Base-by-base conservation (phyloP, 805 yeast genomes). In the Saturnispora kantuleensis region DNA sequence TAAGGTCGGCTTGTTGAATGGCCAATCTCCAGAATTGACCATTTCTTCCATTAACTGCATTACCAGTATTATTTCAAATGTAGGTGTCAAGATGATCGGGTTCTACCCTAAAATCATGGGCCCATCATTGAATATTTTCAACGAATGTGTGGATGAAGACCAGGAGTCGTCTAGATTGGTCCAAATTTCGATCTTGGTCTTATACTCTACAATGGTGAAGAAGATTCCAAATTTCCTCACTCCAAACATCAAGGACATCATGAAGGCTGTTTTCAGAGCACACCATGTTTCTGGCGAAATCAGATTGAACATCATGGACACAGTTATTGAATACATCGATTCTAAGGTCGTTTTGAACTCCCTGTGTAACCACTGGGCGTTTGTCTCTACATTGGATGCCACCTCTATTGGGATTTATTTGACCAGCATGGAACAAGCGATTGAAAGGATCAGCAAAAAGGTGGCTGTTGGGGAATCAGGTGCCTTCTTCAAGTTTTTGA, bases 1-100 rank as follows among this genome's bases (percentile, higher is more conserved):
- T 9, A 60, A 70, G 2, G 52, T 60, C 40, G 86, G 90, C 26
- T 63, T 88, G 43, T 62, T 70, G 49, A 74, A 70, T 51, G 59
- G 56, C 2, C 39, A 44, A 1, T 52, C 69, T 5, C 74, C 80
- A 10, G 94, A 84, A 52, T 63, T 85, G 7, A 68, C 79, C 29
- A 75, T 93, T 31, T 75, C 96, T 0, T 76, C 96, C 1, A 69
- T 87, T 47, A 76, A 81, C 52, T 79, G 82, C 47, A 74, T 86
- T 49, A 77, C 85, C 46, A 77, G 79, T 52, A 66, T 87, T 45
- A 74, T 86, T 44, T 76, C 79, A 42, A 74, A 79, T 18, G 63
- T 89, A 38, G 98, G 98, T 43, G 89, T 94, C 15, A 84, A 87
- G 57, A 71, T 81, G 50, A 81, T 93, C 57, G 89, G 95, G 6